These are phyloP conservation scores for Excoecaria agallocha DNA, from an alignment of 345 rosid genomes.

Conservation along the genomic window DNA sequence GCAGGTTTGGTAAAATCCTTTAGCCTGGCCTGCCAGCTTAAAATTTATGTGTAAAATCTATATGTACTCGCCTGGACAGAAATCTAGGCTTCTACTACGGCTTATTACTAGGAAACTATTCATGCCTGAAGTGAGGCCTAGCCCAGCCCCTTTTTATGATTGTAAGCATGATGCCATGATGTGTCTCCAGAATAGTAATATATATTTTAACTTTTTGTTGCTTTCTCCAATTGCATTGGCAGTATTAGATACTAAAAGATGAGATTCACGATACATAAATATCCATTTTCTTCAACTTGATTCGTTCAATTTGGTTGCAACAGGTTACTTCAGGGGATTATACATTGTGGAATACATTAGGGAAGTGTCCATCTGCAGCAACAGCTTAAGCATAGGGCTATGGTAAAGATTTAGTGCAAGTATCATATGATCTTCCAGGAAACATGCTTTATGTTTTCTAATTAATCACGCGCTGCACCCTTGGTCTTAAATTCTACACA, in stretches of 20 bases:
- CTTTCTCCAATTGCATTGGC: slow-evolving; percentile 1
- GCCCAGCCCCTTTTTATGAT: too few species aligned
- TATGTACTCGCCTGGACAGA: background rate
- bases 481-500: background rate
- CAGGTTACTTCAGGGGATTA: slow-evolving; percentile 88
- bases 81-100: background rate
- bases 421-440: background rate
- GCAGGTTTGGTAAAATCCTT: background rate
- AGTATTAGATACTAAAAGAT: background rate
- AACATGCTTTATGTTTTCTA: slow-evolving; percentile 4
- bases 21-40: too few species aligned
- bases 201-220: background rate
- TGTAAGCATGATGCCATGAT: background rate
- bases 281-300: background rate
- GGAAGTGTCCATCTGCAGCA: slow-evolving; percentile 63
- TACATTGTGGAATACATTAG: slow-evolving; percentile 90
- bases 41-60: background rate
- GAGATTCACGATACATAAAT: background rate
- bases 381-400: background rate
- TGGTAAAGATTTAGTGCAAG: background rate
- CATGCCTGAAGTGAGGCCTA: too few species aligned
- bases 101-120: too few species aligned
- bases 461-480: background rate
- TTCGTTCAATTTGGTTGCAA: background rate
- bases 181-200: background rate